Evolutionary conservation across 1,284 basidiomycete genomes (phyloP).

Genomic region (Malassezia sp.): DNA sequence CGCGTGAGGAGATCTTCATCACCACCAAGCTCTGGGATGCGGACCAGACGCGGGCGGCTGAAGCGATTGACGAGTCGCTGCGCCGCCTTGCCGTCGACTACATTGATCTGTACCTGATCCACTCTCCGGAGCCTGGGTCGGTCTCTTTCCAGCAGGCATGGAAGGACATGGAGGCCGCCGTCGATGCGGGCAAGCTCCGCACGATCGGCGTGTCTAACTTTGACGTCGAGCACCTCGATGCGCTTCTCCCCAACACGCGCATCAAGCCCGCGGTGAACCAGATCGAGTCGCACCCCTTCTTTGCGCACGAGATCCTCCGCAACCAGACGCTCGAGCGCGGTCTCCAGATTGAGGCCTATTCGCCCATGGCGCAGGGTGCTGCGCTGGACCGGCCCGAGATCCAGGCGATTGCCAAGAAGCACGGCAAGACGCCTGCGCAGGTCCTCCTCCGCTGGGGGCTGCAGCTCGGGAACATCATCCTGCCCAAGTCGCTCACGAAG

Average conservation of each 20-base stretch:
- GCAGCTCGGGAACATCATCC: constrained; percentile 37
- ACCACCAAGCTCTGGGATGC: constrained; percentile 46
- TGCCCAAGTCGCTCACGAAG: constrained; percentile 42
- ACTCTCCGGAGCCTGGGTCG: constrained; percentile 40
- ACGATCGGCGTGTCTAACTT: constrained; percentile 46
- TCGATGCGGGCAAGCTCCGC: constrained; percentile 43
- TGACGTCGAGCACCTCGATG: constrained; percentile 42
- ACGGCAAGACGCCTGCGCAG: constrained; percentile 45
- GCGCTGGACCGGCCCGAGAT: constrained; percentile 40
- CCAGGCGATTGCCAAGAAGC: constrained; percentile 41
- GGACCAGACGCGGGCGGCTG: constrained; percentile 40
- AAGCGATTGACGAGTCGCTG: constrained; percentile 43
- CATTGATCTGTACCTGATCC: constrained; percentile 44
- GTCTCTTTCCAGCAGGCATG: constrained; percentile 40
- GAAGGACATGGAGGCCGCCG: constrained; percentile 42
- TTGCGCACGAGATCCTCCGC: constrained; percentile 42
- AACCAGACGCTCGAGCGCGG: constrained; percentile 38
- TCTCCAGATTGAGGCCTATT: constrained; percentile 44
- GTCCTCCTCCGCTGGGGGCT: constrained; percentile 36
- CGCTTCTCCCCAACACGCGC: constrained; percentile 35
- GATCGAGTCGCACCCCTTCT: constrained; percentile 46
- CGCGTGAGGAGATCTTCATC: constrained; percentile 46
- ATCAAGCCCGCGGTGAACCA: constrained; percentile 46
- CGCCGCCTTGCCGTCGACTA: constrained; percentile 42
- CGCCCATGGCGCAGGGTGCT: constrained; percentile 45